Evolutionary conservation across 441 rosid species (phyloP), one percentile per base, ranked within the genome.

Genomic region (Croton laevigatus): DNA sequence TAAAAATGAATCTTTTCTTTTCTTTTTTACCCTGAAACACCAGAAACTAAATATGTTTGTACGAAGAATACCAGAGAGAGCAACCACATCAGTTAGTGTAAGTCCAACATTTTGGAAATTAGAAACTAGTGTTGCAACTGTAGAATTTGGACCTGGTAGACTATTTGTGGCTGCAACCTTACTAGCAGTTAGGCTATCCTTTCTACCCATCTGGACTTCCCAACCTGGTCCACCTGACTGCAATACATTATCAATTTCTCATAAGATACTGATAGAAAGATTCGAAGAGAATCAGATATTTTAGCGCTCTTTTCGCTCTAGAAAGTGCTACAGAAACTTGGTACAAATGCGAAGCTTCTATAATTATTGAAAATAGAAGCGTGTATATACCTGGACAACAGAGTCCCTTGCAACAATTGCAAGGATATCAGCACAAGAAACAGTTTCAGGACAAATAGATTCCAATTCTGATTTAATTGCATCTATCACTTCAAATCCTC

Each of bases 141-240:
- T 89, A 1, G 97, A 88, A 75, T 85, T 89, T 9, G 98, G 98
- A 12, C 86, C 84, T 11, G 94, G 97, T 51, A 91, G 82, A 73
- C 79, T 76, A 72, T 59, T 81, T 3, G 84, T 76, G 10, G 95
- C 97, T 12, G 86, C 89, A 5, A 73, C 82, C 82, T 86, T 90
- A 81, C 89, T 90, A 0, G 98, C 93, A 17, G 75, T 74, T 36
- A 87, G 68, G 74, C 93, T 73, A 74, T 89, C 95, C 72, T 71
- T 85, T 74, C 97, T 86, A 1, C 97, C 98, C 83, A 87, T 80
- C 59, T 77, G 82, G 45, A 91, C 95, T 57, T 89, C 95, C 97
- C 97, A 91, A 22, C 80, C 73, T 55, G 97, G 97, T 48, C 97
- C 97, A 12, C 97, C 97, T 6, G 97, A 86, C 95, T 90, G 83